Evolutionary conservation across 2,329 filamentous ascomycete species (phyloP).

Genomic region (Aspergillus novofumigatus): DNA sequence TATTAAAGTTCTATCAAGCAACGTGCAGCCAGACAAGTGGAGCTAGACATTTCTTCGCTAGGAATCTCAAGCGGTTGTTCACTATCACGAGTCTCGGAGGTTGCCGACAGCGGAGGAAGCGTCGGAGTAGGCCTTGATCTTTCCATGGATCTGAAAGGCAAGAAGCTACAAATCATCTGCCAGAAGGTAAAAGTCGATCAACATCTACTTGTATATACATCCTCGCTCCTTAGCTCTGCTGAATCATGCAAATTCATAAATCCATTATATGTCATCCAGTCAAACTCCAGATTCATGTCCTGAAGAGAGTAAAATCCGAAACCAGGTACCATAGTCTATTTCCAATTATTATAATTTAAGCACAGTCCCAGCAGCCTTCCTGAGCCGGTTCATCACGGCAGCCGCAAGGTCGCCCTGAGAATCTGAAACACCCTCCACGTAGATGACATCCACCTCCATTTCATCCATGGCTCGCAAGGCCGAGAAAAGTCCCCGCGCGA

Average conservation of each 20-base stretch:
- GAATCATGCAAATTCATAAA: constrained; percentile 2
- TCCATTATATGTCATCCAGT: constrained; percentile 1
- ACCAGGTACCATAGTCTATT: constrained; percentile 7
- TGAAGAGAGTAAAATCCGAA: constrained; percentile 4
- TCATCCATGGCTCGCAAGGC: constrained; percentile 81
- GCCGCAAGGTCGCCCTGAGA: constrained; percentile 73
- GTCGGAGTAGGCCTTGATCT: not conserved
- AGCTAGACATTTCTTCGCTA: not conserved
- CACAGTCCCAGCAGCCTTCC: constrained; percentile 66
- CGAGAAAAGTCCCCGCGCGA: constrained; percentile 84
- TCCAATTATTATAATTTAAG: constrained; percentile 40
- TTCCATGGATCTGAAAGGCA: not conserved
- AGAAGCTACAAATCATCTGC: not conserved
- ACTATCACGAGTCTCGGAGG: not conserved
- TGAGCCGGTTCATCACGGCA: constrained; percentile 78
- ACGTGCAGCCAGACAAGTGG: not conserved
- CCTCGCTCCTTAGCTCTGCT: not conserved
- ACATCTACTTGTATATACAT: not conserved
- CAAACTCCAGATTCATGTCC: not conserved
- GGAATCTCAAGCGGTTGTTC: not conserved
- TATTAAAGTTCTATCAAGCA: not conserved
- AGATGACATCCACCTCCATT: constrained; percentile 73
- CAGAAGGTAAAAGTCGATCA: no score
- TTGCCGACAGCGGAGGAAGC: not conserved
- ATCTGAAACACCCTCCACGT: constrained; percentile 80